Evolutionary conservation across 2,329 filamentous ascomycete species (phyloP).

Genomic region (Neonectria faginata): DNA sequence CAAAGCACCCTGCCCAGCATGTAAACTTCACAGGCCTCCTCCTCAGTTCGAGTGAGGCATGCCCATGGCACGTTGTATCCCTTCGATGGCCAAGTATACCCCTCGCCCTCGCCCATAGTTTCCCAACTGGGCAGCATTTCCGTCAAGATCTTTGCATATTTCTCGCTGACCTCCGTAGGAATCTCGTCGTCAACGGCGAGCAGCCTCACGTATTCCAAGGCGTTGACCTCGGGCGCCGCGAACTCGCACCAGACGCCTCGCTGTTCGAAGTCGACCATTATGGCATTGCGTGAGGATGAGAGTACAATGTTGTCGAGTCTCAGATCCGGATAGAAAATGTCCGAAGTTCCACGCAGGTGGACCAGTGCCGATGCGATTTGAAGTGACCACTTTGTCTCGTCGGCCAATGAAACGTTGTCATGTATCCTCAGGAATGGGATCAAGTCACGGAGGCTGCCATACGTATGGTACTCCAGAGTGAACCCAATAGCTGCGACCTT

Average conservation of each 20-base stretch:
- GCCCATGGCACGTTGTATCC: constrained; percentile 70
- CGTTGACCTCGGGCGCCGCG: constrained; percentile 69
- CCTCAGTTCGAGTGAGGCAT: constrained; percentile 62
- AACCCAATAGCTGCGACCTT: constrained; percentile 69
- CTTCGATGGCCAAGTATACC: constrained; percentile 59
- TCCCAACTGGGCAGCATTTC: constrained; percentile 62
- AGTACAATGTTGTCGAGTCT: constrained; percentile 71
- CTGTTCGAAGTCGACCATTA: constrained; percentile 73
- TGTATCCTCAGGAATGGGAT: constrained; percentile 64
- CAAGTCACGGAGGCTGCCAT: constrained; percentile 67
- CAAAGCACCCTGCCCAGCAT: constrained; percentile 72
- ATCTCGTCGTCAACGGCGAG: constrained; percentile 63
- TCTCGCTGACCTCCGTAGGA: constrained; percentile 52
- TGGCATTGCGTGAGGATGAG: constrained; percentile 57
- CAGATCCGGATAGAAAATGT: constrained; percentile 68
- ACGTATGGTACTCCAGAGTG: constrained; percentile 63
- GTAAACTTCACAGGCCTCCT: constrained; percentile 70
- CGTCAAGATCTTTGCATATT: constrained; percentile 56
- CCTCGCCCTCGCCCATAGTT: constrained; percentile 53
- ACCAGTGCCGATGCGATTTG: constrained; percentile 64
- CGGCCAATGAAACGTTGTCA: constrained; percentile 53
- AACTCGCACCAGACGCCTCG: constrained; percentile 73
- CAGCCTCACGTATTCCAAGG: constrained; percentile 68
- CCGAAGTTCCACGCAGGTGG: constrained; percentile 60
- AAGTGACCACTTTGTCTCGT: constrained; percentile 65